Evolutionary conservation across 306 rosid genomes (phyloP), one percentile per base, ranked within the genome.

Genomic region (Ormosia emarginata): DNA sequence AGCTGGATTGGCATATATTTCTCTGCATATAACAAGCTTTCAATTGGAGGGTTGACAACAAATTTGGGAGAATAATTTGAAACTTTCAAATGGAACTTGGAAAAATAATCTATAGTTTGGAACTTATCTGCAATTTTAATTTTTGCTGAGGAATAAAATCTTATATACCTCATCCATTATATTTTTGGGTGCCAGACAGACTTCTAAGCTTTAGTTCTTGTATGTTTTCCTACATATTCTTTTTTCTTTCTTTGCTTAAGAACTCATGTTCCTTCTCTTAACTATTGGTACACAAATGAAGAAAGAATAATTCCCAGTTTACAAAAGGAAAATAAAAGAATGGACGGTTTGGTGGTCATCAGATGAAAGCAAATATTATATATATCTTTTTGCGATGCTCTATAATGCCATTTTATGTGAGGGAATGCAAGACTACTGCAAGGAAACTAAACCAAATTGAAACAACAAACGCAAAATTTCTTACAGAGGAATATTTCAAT

Each of bases 1-100:
- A 44, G 69, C 57, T 83, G 24, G 79, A 83, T 75, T 43, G 71
- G 76, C 71, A 81, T 86, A 74, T 86, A 73, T 24, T n/a, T 68
- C 66, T 64, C 43, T 43, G 71, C 79, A 86, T 74, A 61, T 66
- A 55, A 57, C 67, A 49, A 43, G 56, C 71, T 29, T 71, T 86
- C 81, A 34, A 71, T 70, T 67, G 78, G 82, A 62, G 55, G 86
- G 86, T 47, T 75, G 50, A 53, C 65, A 53, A 17, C 73, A 44
- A 58, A 62, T 62, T 71, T 43, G n/a, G 10, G 49, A 71, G 74
- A 82, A 79, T 75, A 24, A 78, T 49, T 75, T 71, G 43, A 57
- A 40, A 75, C 43, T 74, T 75, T 32, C 33, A 32, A 75, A 40
- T 29, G 17, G 18, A 50, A 58, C 64, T 29, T 43, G 24, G 53